Evolutionary conservation across 1,284 basidiomycete genomes (phyloP).

Genomic region (Filobasidium uniguttulatum): DNA sequence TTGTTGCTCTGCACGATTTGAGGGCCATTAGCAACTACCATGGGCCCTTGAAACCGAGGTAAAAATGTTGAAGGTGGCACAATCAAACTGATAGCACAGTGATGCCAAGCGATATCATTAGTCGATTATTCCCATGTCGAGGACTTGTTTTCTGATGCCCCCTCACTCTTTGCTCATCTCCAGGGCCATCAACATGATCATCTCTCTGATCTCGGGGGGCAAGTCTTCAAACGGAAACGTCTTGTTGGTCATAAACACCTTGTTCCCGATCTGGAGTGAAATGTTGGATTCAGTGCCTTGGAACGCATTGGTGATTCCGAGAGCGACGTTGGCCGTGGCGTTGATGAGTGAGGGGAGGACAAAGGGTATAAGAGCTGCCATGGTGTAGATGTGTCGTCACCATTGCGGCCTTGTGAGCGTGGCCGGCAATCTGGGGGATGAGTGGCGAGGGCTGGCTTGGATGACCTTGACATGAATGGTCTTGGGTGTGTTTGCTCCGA

Average conservation of each 20-base stretch:
- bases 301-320: constrained; percentile 24
- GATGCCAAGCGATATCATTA: not conserved
- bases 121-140: not conserved
- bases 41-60: constrained; percentile 15
- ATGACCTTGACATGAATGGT: no score
- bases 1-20: no score
- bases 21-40: no score
- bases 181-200: constrained; percentile 23
- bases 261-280: constrained; percentile 22
- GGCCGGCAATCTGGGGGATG: no score
- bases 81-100: constrained; percentile 17
- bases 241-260: constrained; percentile 21
- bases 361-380: constrained; percentile 23
- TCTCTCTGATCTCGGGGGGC: constrained; percentile 20
- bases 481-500: no score
- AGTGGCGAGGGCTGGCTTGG: no score
- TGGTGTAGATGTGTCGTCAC: constrained; percentile 2
- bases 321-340: constrained; percentile 22
- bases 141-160: not conserved
- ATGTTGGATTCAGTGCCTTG: constrained; percentile 20
- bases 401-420: no score
- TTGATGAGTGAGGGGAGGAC: constrained; percentile 20
- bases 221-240: constrained; percentile 19
- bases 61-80: constrained; percentile 16
- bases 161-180: constrained; percentile 20